Conservation (phyloP, 345 rosid genomes). For the Odontarrhena argentea region DNA sequence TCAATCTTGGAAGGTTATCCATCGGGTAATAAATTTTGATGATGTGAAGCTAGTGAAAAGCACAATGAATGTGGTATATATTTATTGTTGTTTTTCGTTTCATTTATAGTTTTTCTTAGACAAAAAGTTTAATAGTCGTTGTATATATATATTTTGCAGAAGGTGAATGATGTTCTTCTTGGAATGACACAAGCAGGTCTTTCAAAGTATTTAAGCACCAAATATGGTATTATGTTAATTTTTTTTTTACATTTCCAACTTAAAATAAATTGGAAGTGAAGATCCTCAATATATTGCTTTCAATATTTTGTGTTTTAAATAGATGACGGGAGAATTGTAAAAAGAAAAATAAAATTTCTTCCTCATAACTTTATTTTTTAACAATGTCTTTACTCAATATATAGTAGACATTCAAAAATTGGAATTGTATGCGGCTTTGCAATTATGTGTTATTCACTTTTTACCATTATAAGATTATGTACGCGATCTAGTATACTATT, state of each 20-base stretch:
- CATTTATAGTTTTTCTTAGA: not conserved
- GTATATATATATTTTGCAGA: slow-evolving; percentile 43
- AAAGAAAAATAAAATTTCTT: no score
- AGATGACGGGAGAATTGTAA: no score
- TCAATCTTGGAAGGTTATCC: slow-evolving; percentile 39
- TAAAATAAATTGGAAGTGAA: no score
- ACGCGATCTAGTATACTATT: not conserved
- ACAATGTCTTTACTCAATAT: no score
- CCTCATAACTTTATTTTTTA: no score
- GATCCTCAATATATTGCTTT: no score
- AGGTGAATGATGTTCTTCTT: slow-evolving; percentile 59
- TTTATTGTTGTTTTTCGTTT: not conserved
- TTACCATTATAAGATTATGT: not conserved
- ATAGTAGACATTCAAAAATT: no score
- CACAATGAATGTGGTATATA: slow-evolving; percentile 15
- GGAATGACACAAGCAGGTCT: slow-evolving; percentile 64
- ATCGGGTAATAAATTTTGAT: slow-evolving; percentile 45
- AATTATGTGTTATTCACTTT: not conserved
- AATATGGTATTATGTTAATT: slow-evolving; percentile 42
- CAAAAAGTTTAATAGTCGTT: not conserved
- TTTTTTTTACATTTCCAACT: no score
- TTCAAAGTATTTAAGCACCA: slow-evolving; percentile 50
- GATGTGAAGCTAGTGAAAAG: slow-evolving; percentile 48
- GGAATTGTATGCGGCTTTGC: no score
- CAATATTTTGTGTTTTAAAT: not conserved